Percentiles rank a stretch among this genome's conserved stretches.
Evolutionary conservation across 805 yeast genomes (phyloP).

Genomic region (Pichia nakasei): DNA sequence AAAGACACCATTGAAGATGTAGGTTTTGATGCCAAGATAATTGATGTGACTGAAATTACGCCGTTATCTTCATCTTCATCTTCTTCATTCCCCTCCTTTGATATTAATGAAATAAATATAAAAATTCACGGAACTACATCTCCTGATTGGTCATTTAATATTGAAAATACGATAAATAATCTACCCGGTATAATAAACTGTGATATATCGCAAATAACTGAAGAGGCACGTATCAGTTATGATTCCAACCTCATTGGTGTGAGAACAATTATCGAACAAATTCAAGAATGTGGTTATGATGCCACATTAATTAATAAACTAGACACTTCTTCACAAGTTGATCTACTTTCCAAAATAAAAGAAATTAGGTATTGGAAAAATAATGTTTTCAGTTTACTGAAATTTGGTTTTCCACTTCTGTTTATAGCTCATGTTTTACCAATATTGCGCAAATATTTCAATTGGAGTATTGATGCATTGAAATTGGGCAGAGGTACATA

Average conservation of each 20-base stretch:
- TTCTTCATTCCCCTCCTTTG: neutral
- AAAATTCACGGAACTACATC: constrained; percentile 55
- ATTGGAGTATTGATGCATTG: constrained; percentile 8
- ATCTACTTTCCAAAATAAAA: constrained; percentile 53
- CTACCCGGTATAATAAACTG: constrained; percentile 42
- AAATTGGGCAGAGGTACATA: constrained; percentile 46
- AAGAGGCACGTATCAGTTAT: constrained; percentile 45
- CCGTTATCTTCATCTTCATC: neutral
- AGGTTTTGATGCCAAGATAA: constrained; percentile 41
- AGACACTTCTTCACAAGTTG: constrained; percentile 62
- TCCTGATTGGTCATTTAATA: constrained; percentile 41
- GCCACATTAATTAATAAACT: constrained; percentile 40
- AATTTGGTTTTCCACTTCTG: constrained; percentile 56
- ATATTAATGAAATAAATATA: constrained; percentile 20
- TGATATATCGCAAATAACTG: constrained; percentile 43
- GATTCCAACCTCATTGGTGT: constrained; percentile 48
- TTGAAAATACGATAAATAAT: constrained; percentile 37
- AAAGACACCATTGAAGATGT: constrained; percentile 40
- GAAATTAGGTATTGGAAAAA: constrained; percentile 68
- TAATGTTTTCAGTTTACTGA: constrained; percentile 42
- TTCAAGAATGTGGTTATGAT: constrained; percentile 45
- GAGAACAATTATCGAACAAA: constrained; percentile 46
- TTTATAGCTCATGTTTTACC: constrained; percentile 43
- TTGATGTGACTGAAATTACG: constrained; percentile 26
- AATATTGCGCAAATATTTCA: constrained; percentile 21